Conservation (phyloP, 768 basidiomycete genomes). For the Suillus alpinus region DNA sequence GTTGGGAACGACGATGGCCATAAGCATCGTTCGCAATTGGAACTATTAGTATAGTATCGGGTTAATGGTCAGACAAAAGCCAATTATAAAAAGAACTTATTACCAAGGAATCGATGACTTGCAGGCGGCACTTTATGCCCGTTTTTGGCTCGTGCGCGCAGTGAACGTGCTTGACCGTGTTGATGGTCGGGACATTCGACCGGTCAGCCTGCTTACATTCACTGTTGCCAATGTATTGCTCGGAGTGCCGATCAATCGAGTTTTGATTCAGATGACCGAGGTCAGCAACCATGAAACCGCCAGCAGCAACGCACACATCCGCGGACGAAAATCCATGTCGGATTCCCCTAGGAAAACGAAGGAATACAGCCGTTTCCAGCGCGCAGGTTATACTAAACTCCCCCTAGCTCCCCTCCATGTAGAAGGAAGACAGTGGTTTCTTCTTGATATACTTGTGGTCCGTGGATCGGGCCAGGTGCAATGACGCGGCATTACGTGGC, state of each 20-base stretch:
- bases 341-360: background rate
- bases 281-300: background rate
- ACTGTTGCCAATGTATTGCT: background rate
- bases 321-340: background rate
- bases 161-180: background rate
- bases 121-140: background rate
- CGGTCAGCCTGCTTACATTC: background rate
- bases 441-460: background rate
- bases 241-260: background rate
- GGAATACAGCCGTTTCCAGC: too few species aligned
- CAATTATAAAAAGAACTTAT: too few species aligned
- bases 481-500: background rate
- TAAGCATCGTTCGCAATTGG: background rate
- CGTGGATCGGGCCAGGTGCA: background rate
- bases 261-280: background rate
- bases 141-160: background rate
- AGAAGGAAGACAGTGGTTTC: too few species aligned
- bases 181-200: background rate
- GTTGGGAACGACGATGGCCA: background rate
- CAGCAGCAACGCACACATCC: background rate
- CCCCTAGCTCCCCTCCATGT: too few species aligned
- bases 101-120: background rate
- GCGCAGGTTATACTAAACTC: too few species aligned
- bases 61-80: too few species aligned
- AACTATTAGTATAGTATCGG: background rate